phyloP scores from a whole-genome alignment of 2,329 filamentous ascomycete species.

The Aspergillus puulaauensis region DNA sequence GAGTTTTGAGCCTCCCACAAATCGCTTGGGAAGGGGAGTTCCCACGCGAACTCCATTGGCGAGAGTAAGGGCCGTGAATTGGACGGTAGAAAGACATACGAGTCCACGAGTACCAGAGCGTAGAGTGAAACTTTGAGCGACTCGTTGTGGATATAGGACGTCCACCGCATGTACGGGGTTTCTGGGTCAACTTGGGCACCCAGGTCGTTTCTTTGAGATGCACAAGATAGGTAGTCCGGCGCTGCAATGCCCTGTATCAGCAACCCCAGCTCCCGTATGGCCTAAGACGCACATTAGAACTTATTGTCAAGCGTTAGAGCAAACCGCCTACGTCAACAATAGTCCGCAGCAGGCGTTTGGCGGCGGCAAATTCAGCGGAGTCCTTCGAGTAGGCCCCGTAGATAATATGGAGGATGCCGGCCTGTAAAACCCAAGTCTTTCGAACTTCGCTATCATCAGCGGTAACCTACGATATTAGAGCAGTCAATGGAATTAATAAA shows the following conservation, averaged over 20 bases:
- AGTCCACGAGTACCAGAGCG: neutral
- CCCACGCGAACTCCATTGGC: conserved; percentile 35
- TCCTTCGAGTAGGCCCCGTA: neutral
- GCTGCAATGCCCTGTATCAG: neutral
- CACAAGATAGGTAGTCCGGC: neutral
- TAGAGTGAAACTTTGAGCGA: neutral
- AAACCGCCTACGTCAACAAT: neutral
- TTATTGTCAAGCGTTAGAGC: neutral
- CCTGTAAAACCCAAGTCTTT: neutral
- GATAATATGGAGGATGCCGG: neutral
- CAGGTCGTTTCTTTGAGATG: neutral
- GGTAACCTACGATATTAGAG: neutral
- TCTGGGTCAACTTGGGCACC: conserved; percentile 23
- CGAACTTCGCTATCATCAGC: neutral
- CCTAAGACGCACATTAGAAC: neutral
- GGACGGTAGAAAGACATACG: conserved; percentile 24
- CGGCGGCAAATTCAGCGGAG: neutral
- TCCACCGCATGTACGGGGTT: neutral
- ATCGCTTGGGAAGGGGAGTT: conserved; percentile 27
- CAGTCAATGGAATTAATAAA: neutral
- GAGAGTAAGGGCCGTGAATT: conserved; percentile 31
- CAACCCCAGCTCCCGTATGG: neutral
- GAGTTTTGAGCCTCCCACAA: conserved; percentile 33
- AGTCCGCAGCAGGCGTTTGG: neutral
- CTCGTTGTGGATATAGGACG: neutral